Evolutionary conservation across 2,329 filamentous ascomycete genomes (phyloP), one percentile per base, ranked within the genome.

Genomic region (Claviceps africana): DNA sequence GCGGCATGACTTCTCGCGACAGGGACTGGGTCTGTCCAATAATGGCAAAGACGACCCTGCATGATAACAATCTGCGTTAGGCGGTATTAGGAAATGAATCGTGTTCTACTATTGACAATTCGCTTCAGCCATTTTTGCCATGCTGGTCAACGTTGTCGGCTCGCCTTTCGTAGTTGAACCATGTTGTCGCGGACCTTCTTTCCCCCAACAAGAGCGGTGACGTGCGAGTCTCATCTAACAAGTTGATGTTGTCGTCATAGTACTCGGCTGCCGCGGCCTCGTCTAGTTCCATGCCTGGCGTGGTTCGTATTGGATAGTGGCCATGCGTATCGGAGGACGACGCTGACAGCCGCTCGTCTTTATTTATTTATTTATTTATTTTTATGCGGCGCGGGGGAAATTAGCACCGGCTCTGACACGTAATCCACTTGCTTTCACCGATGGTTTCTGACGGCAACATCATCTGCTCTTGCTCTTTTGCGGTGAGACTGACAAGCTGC

Each of bases 11-110:
- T 53, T 48, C 31, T 45, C 30, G 46, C 42, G 46, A 13, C 37
- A 49, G 4, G 6, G 37, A 52, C 51, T 45, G 46, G 47, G 51
- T 28, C 31, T 39, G 17, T 37, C 30, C 22, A 37, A 37, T 9
- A 37, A 42, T 40, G 43, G 25, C 13, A n/a, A 22, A 52, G 46
- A 19, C 37, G 51, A 45, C 48, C 51, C 51, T 48, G 51, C 51
- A 52, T 52, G 35, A 45, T 37, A 45, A 48, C 43, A 45, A 45
- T 45, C 25, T n/a, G 43, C 43, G 30, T n/a, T n/a, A 30, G 17
- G 25, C 43, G 43, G 42, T 25, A 43, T 19, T 30, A 6, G 5
- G 43, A 45, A 45, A 45, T 45, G 43, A 45, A 19, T 45, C 43
- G 43, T 45, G 43, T 45, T 30, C 43, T 30, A n/a, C n/a, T n/a